Evolutionary conservation across 495 filamentous ascomycete genomes (phyloP).

Genomic region (Penicillium malachiteum): DNA sequence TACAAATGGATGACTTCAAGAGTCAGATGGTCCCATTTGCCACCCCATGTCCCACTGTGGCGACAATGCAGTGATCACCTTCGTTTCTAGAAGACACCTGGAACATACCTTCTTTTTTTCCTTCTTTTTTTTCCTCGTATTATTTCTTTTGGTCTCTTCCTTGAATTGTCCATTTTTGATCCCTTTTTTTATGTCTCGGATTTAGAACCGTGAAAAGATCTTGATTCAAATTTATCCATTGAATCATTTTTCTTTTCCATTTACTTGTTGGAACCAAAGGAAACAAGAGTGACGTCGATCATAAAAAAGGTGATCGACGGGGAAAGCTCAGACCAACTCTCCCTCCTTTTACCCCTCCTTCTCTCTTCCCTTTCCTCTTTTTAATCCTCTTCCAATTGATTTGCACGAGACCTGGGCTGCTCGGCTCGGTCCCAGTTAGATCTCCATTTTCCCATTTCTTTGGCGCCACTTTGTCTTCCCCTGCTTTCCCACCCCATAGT

Average conservation of each 20-base stretch:
- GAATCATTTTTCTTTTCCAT: not conserved
- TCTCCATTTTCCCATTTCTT: not conserved
- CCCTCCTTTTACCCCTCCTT: conserved; percentile 17
- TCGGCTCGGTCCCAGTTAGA: not conserved
- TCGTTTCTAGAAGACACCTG: conserved; percentile 30
- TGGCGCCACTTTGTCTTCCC: not conserved
- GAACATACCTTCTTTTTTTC: conserved; percentile 12
- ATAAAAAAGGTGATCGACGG: conserved; percentile 17
- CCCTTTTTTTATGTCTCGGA: too few species aligned
- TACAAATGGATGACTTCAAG: conserved; percentile 15
- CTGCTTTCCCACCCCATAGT: not conserved
- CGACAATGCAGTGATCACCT: conserved; percentile 17
- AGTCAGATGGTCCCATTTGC: conserved; percentile 14
- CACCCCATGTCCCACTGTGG: conserved; percentile 14
- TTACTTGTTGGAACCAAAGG: not conserved
- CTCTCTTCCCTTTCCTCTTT: conserved; percentile 9
- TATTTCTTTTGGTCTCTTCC: conserved; percentile 4
- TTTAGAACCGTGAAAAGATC: not conserved
- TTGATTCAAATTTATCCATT: not conserved
- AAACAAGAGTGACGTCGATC: conserved; percentile 25
- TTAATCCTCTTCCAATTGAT: conserved; percentile 1
- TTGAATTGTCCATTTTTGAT: conserved; percentile 7
- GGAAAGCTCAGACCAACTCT: conserved; percentile 23
- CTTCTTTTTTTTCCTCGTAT: not conserved
- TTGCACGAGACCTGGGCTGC: conserved; percentile 3